A percentile compares a stretch with the other conserved stretches of the same genome.
Evolutionary conservation across 495 filamentous ascomycete species (phyloP).

Genomic region (Hyphodiscus hymeniophilus): DNA sequence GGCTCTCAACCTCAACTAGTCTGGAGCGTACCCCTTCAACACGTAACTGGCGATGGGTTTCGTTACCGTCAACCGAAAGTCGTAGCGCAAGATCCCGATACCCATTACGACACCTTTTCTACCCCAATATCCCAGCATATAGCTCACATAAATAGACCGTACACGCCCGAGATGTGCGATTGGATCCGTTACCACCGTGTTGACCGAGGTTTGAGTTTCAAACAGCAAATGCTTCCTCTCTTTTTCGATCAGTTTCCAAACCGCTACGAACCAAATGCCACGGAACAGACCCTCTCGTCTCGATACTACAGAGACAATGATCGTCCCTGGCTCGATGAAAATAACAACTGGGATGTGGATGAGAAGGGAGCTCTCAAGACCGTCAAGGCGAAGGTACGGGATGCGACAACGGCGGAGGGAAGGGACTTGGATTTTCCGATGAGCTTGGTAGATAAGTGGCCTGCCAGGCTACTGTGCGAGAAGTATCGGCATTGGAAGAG

Average conservation of each 20-base stretch:
- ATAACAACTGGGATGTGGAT: no score
- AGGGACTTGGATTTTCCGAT: conserved; percentile 6
- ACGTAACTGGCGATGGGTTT: no score
- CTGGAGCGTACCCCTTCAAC: no score
- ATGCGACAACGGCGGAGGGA: conserved; percentile 1
- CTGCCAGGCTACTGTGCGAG: conserved; percentile 1
- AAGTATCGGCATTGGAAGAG: conserved; percentile 7
- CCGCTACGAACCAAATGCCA: background rate
- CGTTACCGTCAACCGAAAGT: no score
- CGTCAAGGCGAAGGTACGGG: background rate
- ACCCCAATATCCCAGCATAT: background rate
- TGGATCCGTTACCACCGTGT: conserved; percentile 15
- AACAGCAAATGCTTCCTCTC: background rate
- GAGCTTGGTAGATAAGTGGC: conserved; percentile 12
- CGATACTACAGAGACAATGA: conserved; percentile 15
- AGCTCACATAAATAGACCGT: conserved; percentile 15
- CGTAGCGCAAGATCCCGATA: no score
- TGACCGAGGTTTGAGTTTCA: conserved; percentile 2
- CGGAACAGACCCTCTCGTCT: conserved; percentile 6
- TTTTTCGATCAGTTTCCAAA: background rate
- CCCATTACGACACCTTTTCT: background rate
- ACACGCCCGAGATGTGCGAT: conserved; percentile 9
- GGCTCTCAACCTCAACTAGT: no score
- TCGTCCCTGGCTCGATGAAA: background rate
- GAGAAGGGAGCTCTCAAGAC: conserved; percentile 5